A percentile compares a stretch with the other conserved stretches of the same genome.
These are phyloP conservation scores for Chamaecrista fasciculata DNA, from an alignment of 306 rosid genomes.

Conservation along the genomic window DNA sequence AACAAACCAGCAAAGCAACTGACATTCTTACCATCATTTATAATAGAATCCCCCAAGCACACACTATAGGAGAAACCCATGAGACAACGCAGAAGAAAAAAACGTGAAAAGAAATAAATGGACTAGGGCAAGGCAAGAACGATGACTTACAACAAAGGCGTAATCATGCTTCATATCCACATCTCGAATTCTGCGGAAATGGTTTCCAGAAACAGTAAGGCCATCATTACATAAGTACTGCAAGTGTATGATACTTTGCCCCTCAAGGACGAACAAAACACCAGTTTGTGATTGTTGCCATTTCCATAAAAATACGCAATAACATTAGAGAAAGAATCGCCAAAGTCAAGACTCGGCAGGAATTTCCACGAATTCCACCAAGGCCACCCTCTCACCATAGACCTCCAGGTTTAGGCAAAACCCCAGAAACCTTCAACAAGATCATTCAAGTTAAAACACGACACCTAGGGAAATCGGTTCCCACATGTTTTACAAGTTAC, in stretches of 20 bases:
- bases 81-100: constrained; percentile 1
- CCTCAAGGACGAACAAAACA: constrained; percentile 76
- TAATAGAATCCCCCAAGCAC: constrained; percentile 17
- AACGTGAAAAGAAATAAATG: constrained; percentile 6
- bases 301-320: constrained; percentile 70
- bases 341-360: constrained; percentile 65
- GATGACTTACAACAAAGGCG: constrained; percentile 73
- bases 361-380: constrained; percentile 72
- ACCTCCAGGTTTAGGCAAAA: constrained; percentile 69
- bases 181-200: constrained; percentile 77
- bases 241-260: constrained; percentile 62
- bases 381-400: constrained; percentile 69
- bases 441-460: constrained; percentile 64
- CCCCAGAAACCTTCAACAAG: constrained; percentile 80
- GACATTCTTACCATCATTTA: constrained; percentile 26
- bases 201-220: constrained; percentile 82
- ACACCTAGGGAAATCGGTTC: constrained; percentile 45
- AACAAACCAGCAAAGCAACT: constrained; percentile 25
- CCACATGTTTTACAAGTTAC: constrained; percentile 49
- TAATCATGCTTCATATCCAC: constrained; percentile 82
- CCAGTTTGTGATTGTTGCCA: constrained; percentile 80
- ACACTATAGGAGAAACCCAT: constrained; percentile 13
- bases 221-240: constrained; percentile 67
- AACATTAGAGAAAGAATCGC: constrained; percentile 79
- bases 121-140: background rate